Evolutionary conservation across 2,329 filamentous ascomycete genomes (phyloP).

Genomic region (Dactylonectria estremocensis): DNA sequence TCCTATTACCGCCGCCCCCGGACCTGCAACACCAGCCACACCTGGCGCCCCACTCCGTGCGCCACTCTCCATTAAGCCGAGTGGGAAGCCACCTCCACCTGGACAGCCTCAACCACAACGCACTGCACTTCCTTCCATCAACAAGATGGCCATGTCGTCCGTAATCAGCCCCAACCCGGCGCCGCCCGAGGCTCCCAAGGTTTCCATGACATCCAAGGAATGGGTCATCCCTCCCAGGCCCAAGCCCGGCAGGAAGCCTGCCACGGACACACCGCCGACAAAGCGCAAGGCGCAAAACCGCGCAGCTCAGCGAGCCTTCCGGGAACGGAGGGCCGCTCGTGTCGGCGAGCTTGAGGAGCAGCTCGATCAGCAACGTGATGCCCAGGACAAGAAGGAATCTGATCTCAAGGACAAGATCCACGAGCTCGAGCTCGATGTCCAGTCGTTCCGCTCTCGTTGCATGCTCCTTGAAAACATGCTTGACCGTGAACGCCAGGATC

Average conservation of each 20-base stretch:
- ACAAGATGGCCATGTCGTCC: constrained; percentile 65
- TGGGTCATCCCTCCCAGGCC: constrained; percentile 89
- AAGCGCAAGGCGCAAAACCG: constrained; percentile 97
- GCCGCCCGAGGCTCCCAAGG: constrained; percentile 60
- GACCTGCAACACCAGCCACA: constrained; percentile 43
- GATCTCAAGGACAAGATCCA: constrained; percentile 72
- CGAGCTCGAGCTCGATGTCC: constrained; percentile 75
- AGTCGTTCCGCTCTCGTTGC: constrained; percentile 75
- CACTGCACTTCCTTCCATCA: constrained; percentile 55
- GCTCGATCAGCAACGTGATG: constrained; percentile 73
- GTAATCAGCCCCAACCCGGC: constrained; percentile 59
- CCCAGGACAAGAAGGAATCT: constrained; percentile 69
- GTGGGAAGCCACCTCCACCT: constrained; percentile 47
- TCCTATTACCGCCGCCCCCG: constrained; percentile 45
- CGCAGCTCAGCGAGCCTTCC: constrained; percentile 90
- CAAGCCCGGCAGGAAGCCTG: constrained; percentile 93
- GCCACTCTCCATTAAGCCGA: constrained; percentile 52
- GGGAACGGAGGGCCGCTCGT: constrained; percentile 87
- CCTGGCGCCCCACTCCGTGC: constrained; percentile 45
- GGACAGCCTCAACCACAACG: constrained; percentile 51
- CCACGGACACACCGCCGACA: constrained; percentile 91
- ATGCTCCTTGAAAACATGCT: constrained; percentile 75
- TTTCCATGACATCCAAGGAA: constrained; percentile 83
- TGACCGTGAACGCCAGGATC: constrained; percentile 69
- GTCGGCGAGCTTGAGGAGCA: constrained; percentile 83